Evolutionary conservation across 768 basidiomycete species (phyloP).

Genomic region (Goffeauzyma gilvescens): DNA sequence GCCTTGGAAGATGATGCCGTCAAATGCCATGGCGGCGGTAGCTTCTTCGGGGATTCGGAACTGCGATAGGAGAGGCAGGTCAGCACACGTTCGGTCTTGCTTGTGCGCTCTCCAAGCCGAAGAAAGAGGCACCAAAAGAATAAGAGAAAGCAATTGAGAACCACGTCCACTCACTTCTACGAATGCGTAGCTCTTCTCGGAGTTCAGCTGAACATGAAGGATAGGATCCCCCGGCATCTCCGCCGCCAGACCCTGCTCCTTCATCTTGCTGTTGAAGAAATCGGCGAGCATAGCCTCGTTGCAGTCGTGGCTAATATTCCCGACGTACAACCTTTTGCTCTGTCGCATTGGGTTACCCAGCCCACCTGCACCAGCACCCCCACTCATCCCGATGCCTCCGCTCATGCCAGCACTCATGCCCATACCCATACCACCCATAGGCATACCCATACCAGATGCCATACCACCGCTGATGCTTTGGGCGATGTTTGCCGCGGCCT

Average conservation of each 20-base stretch:
- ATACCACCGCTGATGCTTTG: too few relatives aligned
- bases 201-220: conserved; percentile 83
- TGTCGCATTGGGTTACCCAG: conserved; percentile 45
- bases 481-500: too few relatives aligned
- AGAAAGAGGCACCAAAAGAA: background rate
- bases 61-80: conserved; percentile 34
- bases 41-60: conserved; percentile 96
- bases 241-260: conserved; percentile 38
- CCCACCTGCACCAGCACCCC: conserved; percentile 14
- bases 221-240: conserved; percentile 55
- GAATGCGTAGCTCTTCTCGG: conserved; percentile 97
- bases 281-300: conserved; percentile 79
- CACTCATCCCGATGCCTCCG: too few relatives aligned
- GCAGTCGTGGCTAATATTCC: conserved; percentile 83
- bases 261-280: conserved; percentile 94
- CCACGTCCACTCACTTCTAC: conserved; percentile 51
- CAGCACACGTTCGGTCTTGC: background rate
- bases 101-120: background rate
- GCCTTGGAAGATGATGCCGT: conserved; percentile 88
- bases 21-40: conserved; percentile 89
- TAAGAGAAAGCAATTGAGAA: background rate
- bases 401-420: too few relatives aligned
- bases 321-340: conserved; percentile 85
- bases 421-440: too few relatives aligned
- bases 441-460: too few relatives aligned